Evolutionary conservation across 805 yeast species (phyloP).

Genomic region (Ascoidea tarda): DNA sequence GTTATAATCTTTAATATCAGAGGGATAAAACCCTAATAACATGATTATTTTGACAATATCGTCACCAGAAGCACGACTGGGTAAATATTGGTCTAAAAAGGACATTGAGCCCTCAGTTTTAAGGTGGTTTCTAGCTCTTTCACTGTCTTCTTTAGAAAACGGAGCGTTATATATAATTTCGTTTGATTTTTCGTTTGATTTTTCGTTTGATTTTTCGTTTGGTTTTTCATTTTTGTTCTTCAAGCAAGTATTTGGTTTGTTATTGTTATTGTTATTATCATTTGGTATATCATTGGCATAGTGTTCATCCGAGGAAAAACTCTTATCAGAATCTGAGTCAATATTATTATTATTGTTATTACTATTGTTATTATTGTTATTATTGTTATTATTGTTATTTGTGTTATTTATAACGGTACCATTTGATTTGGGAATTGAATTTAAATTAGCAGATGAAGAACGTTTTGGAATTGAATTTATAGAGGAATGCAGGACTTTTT

Average conservation of each 20-base stretch:
- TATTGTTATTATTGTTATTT: background rate
- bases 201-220: background rate
- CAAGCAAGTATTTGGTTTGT: constrained; percentile 9
- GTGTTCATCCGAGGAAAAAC: background rate
- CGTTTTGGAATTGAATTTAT: background rate
- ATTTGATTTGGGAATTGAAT: background rate
- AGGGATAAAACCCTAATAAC: constrained; percentile 42
- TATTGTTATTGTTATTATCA: constrained; percentile 1
- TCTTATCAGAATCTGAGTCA: background rate
- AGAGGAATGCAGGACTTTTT: background rate
- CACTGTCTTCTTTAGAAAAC: constrained; percentile 24
- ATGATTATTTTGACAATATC: constrained; percentile 43
- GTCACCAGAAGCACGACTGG: constrained; percentile 41
- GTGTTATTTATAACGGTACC: background rate
- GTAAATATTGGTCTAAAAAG: constrained; percentile 49
- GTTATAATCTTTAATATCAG: constrained; percentile 19
- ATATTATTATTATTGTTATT: background rate
- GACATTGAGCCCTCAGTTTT: constrained; percentile 43
- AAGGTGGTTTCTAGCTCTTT: constrained; percentile 35
- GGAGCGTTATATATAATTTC: constrained; percentile 23
- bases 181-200: constrained; percentile 12
- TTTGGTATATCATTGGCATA: no score
- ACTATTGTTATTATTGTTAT: background rate
- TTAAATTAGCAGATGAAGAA: background rate
- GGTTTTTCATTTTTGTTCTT: background rate